phyloP scores from a whole-genome alignment of 352 stramenopile species.

The Globisporangium alternatum region DNA sequence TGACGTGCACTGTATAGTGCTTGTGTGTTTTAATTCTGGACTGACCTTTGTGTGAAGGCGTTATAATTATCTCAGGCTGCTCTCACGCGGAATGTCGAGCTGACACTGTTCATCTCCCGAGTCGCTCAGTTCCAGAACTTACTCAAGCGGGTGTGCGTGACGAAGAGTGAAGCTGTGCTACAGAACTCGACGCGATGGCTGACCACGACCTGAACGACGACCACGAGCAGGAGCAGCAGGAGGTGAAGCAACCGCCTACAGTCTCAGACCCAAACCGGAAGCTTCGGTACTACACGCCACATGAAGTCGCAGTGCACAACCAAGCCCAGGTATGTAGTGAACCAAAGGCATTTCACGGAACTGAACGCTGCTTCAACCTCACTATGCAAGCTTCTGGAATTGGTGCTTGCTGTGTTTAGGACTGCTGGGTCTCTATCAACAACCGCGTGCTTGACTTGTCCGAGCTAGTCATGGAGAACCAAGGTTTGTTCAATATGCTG shows the following conservation, averaged over 20 bases:
- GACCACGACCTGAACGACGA: neutral
- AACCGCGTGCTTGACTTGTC: constrained; percentile 85
- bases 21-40: too few species aligned
- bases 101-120: neutral
- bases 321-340: constrained; percentile 45
- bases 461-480: constrained; percentile 61
- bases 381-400: too few species aligned
- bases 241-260: neutral
- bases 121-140: neutral
- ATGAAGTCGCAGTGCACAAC: constrained; percentile 84
- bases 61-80: neutral
- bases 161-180: neutral
- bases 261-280: constrained; percentile 3
- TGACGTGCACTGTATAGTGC: too few species aligned
- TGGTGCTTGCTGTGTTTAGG: constrained; percentile 22
- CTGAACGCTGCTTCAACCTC: neutral
- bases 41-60: too few species aligned
- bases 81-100: neutral
- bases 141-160: neutral
- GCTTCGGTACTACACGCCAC: constrained; percentile 66
- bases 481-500: constrained; percentile 24
- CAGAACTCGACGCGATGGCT: neutral
- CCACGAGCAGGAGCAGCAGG: constrained; percentile 1
- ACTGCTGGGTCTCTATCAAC: constrained; percentile 79
- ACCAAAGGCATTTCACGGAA: neutral